These are phyloP conservation scores for Litchi chinensis DNA, from an alignment of 345 rosid genomes.

Conservation along the genomic window DNA sequence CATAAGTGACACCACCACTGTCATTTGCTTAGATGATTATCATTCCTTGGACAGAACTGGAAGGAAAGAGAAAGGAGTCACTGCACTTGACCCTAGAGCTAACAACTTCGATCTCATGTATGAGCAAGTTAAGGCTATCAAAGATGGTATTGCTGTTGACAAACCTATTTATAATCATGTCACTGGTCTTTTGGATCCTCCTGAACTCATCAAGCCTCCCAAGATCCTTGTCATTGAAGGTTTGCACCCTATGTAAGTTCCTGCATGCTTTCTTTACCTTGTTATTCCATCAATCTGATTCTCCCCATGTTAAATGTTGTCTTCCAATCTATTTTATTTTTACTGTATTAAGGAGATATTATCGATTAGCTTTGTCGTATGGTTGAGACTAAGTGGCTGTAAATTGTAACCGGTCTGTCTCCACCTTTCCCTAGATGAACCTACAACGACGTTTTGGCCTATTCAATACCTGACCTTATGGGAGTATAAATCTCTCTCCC, in stretches of 20 bases:
- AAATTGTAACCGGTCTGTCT: not conserved
- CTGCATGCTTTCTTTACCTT: not conserved
- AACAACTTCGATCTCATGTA: conserved; percentile 95
- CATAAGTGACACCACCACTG: conserved; percentile 88
- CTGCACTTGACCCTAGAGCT: conserved; percentile 94
- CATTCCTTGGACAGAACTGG: conserved; percentile 89
- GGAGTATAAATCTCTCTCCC: no score
- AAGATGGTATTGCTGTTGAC: conserved; percentile 71
- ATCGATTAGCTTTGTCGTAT: not conserved
- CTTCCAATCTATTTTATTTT: no score
- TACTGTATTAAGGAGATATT: no score
- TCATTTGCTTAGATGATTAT: conserved; percentile 90
- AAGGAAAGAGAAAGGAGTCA: conserved; percentile 86
- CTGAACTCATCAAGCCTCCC: conserved; percentile 91
- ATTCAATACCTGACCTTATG: no score
- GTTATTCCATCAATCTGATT: not conserved
- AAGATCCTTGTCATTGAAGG: conserved; percentile 99
- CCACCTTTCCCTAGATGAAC: not conserved
- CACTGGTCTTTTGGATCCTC: conserved; percentile 84
- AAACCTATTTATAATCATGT: conserved; percentile 98
- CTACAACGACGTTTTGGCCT: not conserved
- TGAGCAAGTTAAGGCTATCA: conserved; percentile 89
- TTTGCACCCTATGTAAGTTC: conserved; percentile 91
- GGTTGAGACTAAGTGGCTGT: conserved; percentile 2
- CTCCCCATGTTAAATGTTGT: no score